Base-by-base conservation (phyloP, 306 rosid species). In the Begonia peltatifolia region DNA sequence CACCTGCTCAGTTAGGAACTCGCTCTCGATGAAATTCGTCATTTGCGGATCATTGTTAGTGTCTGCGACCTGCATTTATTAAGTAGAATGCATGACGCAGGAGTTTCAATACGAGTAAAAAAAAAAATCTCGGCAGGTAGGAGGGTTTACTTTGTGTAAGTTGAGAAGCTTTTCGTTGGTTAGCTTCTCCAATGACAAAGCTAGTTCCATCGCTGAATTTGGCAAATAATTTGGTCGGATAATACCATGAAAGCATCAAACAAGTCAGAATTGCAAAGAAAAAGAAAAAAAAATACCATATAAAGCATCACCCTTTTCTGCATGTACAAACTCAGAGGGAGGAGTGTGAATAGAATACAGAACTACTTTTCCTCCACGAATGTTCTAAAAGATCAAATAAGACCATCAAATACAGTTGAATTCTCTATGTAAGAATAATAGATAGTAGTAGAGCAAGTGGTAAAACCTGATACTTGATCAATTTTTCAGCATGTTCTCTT, bases 381-480 rank as follows among this genome's bases (percentile, higher is more conserved):
- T 79, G 63, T 92, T 92, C 96, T 92, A 64, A 53, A 2, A 30
- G 38, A 30, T 30, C 8, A 30, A 7, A 6, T 30, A 0, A 25
- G 23, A 30, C 46, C 58, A 65, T 23, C 16, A 52, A 54, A 36
- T 18, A 10, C 8, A 15, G 10, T 50, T 13, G 12, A 43, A 18
- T 12, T 52, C 43, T 16, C 46, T 54, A 2, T 11, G 57, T 7
- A 20, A 3, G 16, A 20, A 54, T 0, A 23, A 46, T 15, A 25
- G 47, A 38, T 22, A 11, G 25, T 12, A 36, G 42, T 17, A 49
- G 38, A 2, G 8, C 1, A 6, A 30, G 38, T 4, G 38, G 38
- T 30, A 30, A 30, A 30, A 83, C 97, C 97, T 92, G 96, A 61
- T 92, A 92, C 68, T 83, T 75, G 88, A 92, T 86, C 50, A 92